Conservation (phyloP, 331 rosid genomes). For the Quercus lobata region DNA sequence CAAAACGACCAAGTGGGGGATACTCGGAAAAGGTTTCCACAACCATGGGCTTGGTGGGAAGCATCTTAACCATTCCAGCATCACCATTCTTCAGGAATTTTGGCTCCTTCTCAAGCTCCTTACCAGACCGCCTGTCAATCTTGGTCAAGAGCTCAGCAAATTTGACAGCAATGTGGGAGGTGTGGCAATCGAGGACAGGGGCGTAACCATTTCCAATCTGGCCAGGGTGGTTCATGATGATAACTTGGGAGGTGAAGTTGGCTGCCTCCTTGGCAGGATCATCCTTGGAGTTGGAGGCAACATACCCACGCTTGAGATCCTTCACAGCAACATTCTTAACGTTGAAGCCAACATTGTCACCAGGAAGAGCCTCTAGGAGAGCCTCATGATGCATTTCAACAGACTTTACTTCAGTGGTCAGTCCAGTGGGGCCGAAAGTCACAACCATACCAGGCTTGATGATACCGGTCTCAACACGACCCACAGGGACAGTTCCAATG, state of each 20-base stretch:
- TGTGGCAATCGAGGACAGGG: constrained; percentile 21
- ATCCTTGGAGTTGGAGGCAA: background rate
- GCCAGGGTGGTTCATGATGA: constrained; percentile 31
- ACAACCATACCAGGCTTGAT: constrained; percentile 20
- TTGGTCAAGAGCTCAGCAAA: constrained; percentile 21
- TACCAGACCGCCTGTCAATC: constrained; percentile 28
- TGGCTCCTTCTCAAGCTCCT: constrained; percentile 27
- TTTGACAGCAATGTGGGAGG: constrained; percentile 22
- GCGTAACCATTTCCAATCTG: constrained; percentile 26
- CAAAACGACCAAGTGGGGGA: constrained; percentile 68
- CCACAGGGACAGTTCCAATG: constrained; percentile 8
- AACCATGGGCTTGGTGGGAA: constrained; percentile 50
- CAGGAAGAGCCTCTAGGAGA: too few species aligned
- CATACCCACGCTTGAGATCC: background rate
- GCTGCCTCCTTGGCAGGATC: constrained; percentile 11
- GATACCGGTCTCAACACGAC: constrained; percentile 35
- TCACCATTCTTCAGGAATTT: constrained; percentile 24
- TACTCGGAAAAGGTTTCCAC: constrained; percentile 55
- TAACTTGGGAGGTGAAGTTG: constrained; percentile 23
- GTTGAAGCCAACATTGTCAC: background rate
- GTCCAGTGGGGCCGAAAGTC: too few species aligned
- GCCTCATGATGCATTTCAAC: too few species aligned
- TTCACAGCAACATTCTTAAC: background rate
- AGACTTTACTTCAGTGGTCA: too few species aligned
- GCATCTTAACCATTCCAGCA: constrained; percentile 23